A percentile compares a stretch with the other conserved stretches of the same genome.
Evolutionary conservation across 1,139 yeast genomes (phyloP).

Genomic region (Scheffersomyces insectosa): DNA sequence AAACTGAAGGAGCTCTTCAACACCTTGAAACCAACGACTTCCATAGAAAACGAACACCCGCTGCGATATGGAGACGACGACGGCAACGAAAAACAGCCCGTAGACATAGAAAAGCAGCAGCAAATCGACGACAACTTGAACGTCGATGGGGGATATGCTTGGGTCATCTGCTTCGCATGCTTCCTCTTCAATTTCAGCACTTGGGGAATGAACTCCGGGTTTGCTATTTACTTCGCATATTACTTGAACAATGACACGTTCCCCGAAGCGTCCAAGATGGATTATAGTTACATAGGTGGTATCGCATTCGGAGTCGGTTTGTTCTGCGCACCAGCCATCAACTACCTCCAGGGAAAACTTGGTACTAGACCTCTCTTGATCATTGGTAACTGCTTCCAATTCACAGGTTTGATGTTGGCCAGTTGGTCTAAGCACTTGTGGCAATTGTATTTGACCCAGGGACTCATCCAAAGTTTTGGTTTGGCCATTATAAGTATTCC

Average conservation of each 20-base stretch:
- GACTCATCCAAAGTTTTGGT: constrained; percentile 52
- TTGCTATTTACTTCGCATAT: constrained; percentile 52
- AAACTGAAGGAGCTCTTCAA: too few species aligned
- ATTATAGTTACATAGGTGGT: constrained; percentile 45
- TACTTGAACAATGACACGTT: constrained; percentile 38
- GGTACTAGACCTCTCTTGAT: constrained; percentile 41
- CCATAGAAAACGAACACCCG: too few species aligned
- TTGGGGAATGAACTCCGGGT: constrained; percentile 58
- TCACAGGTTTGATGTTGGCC: constrained; percentile 54
- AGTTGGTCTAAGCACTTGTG: constrained; percentile 51
- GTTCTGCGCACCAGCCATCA: constrained; percentile 38
- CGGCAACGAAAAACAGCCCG: not conserved
- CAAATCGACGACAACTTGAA: constrained; percentile 3
- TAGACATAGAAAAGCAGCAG: constrained; percentile 4
- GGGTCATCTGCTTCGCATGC: constrained; percentile 45
- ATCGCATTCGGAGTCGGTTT: constrained; percentile 41
- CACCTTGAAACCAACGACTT: too few species aligned
- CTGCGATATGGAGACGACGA: too few species aligned
- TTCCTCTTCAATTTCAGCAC: constrained; percentile 46
- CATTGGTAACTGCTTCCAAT: constrained; percentile 49
- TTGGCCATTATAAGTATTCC: constrained; percentile 48
- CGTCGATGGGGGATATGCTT: constrained; percentile 50
- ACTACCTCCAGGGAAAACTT: constrained; percentile 36
- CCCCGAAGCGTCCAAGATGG: constrained; percentile 42
- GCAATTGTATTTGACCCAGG: constrained; percentile 55